Conservation (phyloP, 352 stramenopile genomes). For the Globisporangium carolinianum region DNA sequence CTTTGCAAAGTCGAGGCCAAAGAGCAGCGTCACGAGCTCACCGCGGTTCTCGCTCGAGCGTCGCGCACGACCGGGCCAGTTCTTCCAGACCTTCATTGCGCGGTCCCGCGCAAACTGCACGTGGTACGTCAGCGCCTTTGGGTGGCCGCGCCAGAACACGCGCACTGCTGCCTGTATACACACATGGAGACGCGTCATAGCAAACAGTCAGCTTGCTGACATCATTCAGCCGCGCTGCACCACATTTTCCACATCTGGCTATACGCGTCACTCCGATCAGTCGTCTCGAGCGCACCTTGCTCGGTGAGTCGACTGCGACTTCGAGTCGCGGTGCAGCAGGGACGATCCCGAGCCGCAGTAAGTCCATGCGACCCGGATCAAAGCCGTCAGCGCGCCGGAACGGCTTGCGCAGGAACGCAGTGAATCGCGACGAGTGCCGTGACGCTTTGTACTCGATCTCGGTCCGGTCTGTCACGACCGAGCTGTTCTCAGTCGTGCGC, state of each 20-base stretch:
- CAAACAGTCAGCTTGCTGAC: no score
- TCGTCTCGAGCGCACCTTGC: slow-evolving; percentile 30
- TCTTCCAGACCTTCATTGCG: slow-evolving; percentile 77
- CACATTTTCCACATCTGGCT: no score
- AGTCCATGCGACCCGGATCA: slow-evolving; percentile 28
- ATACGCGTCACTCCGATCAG: background rate
- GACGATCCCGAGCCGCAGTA: slow-evolving; percentile 32
- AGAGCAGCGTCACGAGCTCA: slow-evolving; percentile 58
- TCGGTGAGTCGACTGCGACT: slow-evolving; percentile 41
- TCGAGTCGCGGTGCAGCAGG: slow-evolving; percentile 38
- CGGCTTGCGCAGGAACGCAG: slow-evolving; percentile 58
- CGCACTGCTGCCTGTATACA: slow-evolving; percentile 44
- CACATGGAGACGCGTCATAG: background rate
- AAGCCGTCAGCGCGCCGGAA: slow-evolving; percentile 56
- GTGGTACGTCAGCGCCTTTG: slow-evolving; percentile 48
- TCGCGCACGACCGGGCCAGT: slow-evolving; percentile 44
- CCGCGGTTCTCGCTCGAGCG: slow-evolving; percentile 37
- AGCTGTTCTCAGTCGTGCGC: slow-evolving; percentile 67
- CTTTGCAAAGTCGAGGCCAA: slow-evolving; percentile 64
- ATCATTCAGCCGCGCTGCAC: no score
- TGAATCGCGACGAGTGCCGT: slow-evolving; percentile 51
- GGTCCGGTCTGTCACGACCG: slow-evolving; percentile 46
- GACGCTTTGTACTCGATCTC: slow-evolving; percentile 40
- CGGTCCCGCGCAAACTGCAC: slow-evolving; percentile 69
- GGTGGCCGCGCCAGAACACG: slow-evolving; percentile 49